A percentile compares a stretch with the other conserved stretches of the same genome.
These are phyloP conservation scores for Amoeboaphelidium protococcarum DNA, from an alignment of 371 early-diverging fungal genomes.

Conservation along the genomic window DNA sequence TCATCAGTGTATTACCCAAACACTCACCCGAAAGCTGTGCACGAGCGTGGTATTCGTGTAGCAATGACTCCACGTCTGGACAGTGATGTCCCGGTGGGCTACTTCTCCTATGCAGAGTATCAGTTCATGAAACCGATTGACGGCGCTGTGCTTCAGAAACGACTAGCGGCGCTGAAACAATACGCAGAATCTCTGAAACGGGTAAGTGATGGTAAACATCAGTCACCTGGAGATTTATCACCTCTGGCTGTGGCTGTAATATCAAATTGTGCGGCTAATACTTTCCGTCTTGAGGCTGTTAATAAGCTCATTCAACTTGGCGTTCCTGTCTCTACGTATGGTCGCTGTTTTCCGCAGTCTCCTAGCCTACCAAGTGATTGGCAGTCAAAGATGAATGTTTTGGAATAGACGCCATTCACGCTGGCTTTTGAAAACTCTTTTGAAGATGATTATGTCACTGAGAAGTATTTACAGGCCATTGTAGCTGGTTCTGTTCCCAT, in stretches of 20 bases:
- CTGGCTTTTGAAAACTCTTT: conserved; percentile 2
- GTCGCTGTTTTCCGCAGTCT: not conserved
- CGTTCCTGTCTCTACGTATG: not conserved
- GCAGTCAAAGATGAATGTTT: not conserved
- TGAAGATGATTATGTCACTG: conserved; percentile 3
- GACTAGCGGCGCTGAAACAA: not conserved
- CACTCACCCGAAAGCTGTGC: not conserved
- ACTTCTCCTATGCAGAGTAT: not conserved
- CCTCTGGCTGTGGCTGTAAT: not conserved
- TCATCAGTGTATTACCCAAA: not conserved
- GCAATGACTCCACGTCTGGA: not conserved
- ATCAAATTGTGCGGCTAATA: not conserved
- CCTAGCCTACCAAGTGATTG: not conserved
- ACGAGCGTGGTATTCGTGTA: not conserved
- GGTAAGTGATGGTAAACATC: too few relatives aligned
- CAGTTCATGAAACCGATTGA: not conserved
- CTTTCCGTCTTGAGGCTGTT: not conserved
- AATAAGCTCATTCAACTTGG: not conserved
- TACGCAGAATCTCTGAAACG: too few relatives aligned
- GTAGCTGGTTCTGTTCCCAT: conserved; percentile 1
- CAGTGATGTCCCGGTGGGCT: not conserved
- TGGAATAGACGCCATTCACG: not conserved
- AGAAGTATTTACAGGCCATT: conserved; percentile 3
- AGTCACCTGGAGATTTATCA: too few relatives aligned
- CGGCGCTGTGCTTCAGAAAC: too few relatives aligned